Percentiles rank a stretch among this genome's conserved stretches.
phyloP scores from a whole-genome alignment of 2,329 filamentous ascomycete genomes.

The Leptographium wingfieldii region DNA sequence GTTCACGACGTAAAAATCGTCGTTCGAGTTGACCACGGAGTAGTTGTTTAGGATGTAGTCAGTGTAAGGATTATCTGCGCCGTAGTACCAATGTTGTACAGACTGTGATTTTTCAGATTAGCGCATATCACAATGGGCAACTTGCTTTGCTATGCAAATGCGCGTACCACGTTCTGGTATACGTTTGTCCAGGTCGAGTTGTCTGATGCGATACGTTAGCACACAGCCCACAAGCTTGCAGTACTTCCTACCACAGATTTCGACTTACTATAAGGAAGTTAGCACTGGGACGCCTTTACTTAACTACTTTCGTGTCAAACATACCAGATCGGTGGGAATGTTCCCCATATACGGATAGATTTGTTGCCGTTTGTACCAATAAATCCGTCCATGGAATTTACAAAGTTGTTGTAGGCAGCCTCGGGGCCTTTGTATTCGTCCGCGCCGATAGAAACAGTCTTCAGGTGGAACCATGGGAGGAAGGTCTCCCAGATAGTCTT shows the following conservation, averaged over 20 bases:
- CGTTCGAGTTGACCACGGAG: constrained; percentile 39
- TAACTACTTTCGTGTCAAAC: not conserved
- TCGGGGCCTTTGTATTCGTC: constrained; percentile 37
- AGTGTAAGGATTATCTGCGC: constrained; percentile 35
- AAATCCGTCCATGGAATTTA: constrained; percentile 36
- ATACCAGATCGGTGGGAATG: constrained; percentile 28
- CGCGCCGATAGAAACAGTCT: constrained; percentile 42
- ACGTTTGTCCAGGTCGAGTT: constrained; percentile 22
- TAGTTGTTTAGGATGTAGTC: constrained; percentile 32
- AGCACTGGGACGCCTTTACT: not conserved
- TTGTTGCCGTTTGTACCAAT: constrained; percentile 29
- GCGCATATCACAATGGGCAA: not conserved
- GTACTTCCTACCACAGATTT: too few species aligned
- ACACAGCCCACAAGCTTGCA: too few species aligned
- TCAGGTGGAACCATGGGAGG: constrained; percentile 42
- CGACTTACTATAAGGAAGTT: not conserved
- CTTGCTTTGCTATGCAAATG: not conserved
- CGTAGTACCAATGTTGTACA: constrained; percentile 44
- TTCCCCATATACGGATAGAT: constrained; percentile 42
- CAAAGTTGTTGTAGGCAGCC: constrained; percentile 38
- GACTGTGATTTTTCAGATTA: constrained; percentile 13
- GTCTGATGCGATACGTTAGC: constrained; percentile 4
- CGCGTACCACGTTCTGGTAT: constrained; percentile 22
- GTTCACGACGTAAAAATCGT: constrained; percentile 36
- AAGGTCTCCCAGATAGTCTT: constrained; percentile 40